Evolutionary conservation across 495 filamentous ascomycete species (phyloP).

Genomic region (Aspergillus cristatus): DNA sequence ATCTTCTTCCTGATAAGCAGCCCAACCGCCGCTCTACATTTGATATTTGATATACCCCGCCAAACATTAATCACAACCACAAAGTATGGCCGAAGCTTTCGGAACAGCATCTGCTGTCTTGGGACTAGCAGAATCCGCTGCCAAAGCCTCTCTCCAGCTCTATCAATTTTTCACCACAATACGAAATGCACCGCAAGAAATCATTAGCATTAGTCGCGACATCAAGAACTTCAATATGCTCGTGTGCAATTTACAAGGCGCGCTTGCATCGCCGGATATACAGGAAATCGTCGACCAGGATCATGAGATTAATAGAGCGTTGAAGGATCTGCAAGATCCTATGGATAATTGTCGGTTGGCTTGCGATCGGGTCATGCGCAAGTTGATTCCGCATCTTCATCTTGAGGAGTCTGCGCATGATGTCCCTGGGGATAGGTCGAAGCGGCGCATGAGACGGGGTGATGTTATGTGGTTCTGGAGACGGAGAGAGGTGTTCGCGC

Average conservation of each 20-base stretch:
- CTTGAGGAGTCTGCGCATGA: background rate
- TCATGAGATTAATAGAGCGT: too few relatives aligned
- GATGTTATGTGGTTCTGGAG: constrained; percentile 3
- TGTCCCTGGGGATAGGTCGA: background rate
- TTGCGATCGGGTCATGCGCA: too few relatives aligned
- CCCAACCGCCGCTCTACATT: too few relatives aligned
- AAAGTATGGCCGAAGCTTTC: too few relatives aligned
- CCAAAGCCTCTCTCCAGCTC: background rate
- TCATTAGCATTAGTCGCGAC: background rate
- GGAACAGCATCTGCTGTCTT: background rate
- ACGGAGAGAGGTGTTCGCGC: constrained; percentile 1
- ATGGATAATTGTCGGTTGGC: too few relatives aligned
- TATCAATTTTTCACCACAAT: background rate
- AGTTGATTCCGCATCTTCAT: background rate
- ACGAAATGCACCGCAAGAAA: background rate
- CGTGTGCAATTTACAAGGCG: constrained; percentile 1
- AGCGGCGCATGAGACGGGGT: background rate
- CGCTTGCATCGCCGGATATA: background rate
- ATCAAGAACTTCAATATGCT: constrained; percentile 1
- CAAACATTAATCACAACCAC: too few relatives aligned
- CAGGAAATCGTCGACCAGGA: background rate
- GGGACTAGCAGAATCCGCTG: background rate
- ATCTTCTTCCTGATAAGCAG: too few relatives aligned
- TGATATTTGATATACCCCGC: too few relatives aligned
- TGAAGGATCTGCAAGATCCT: too few relatives aligned